These are phyloP conservation scores for Fusarium sp. DNA, from an alignment of 2,329 filamentous ascomycete genomes.

Conservation along the genomic window DNA sequence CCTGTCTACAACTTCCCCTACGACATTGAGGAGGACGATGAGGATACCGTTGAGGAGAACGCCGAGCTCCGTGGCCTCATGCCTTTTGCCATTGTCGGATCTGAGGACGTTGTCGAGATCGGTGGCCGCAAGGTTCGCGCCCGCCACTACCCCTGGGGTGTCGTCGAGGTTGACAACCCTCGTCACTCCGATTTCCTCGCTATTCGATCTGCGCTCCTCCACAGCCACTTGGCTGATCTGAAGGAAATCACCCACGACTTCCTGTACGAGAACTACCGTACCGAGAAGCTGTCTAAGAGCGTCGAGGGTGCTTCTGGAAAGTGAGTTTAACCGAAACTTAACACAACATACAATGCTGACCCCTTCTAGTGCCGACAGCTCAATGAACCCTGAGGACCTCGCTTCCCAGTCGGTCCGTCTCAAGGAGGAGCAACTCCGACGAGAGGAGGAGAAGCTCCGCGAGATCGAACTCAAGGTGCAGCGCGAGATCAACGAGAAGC, in stretches of 20 bases:
- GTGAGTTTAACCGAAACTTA: constrained; percentile 69
- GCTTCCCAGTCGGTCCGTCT: constrained; percentile 97
- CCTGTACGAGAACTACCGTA: constrained; percentile 99
- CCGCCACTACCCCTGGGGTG: constrained; percentile 98
- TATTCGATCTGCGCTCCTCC: constrained; percentile 93
- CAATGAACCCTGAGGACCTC: constrained; percentile 97
- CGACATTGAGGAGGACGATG: constrained; percentile 99
- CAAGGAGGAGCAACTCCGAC: constrained; percentile 99
- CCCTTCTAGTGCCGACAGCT: constrained; percentile 70
- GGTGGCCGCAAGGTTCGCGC: constrained; percentile 92
- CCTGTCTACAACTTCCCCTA: constrained; percentile 99
- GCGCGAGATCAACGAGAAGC: constrained; percentile 99
- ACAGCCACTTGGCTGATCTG: constrained; percentile 96
- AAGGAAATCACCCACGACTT: constrained; percentile 99
- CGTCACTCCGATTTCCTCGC: constrained; percentile 98
- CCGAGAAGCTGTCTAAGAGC: constrained; percentile 99
- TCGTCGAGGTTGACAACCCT: constrained; percentile 99
- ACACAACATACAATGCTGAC: constrained; percentile 48
- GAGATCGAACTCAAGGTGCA: constrained; percentile 99
- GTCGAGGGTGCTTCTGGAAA: constrained; percentile 89
- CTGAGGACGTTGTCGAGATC: constrained; percentile 94
- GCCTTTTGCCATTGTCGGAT: constrained; percentile 99
- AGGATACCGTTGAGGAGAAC: constrained; percentile 99
- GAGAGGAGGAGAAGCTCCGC: constrained; percentile 99
- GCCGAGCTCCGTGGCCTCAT: constrained; percentile 96